phyloP scores from a whole-genome alignment of 257 asterid species.

The Ligustrum vulgare region DNA sequence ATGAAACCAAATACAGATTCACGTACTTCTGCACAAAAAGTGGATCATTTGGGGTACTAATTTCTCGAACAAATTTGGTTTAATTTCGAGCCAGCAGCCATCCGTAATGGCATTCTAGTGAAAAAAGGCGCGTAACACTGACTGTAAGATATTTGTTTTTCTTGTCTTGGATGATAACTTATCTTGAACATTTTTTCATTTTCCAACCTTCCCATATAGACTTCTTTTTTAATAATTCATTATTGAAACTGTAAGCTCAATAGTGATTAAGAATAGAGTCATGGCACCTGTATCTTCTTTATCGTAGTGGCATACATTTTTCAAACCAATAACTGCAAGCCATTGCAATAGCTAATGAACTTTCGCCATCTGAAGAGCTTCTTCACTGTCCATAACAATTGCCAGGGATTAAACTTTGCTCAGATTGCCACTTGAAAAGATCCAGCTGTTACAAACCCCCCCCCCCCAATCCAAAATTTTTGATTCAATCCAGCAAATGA shows the following conservation, averaged over 20 bases:
- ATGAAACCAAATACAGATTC: conserved; percentile 70
- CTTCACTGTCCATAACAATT: conserved; percentile 83
- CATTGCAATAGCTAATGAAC: conserved; percentile 70
- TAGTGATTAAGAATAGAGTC: conserved; percentile 8
- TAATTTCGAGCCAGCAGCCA: conserved; percentile 24
- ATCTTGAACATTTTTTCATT: conserved; percentile 50
- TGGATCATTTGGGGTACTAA: conserved; percentile 27
- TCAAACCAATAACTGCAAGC: conserved; percentile 66
- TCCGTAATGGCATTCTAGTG: conserved; percentile 13
- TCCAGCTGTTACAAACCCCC: too few species aligned
- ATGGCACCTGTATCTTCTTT: conserved; percentile 58
- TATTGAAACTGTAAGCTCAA: conserved; percentile 22
- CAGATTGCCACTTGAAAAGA: too few species aligned
- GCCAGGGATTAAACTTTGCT: conserved; percentile 78
- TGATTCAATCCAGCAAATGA: conserved; percentile 44
- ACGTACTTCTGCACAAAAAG: conserved; percentile 40
- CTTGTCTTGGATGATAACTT: neutral
- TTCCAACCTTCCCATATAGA: conserved; percentile 47
- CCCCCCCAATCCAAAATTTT: too few species aligned
- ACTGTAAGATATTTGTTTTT: neutral
- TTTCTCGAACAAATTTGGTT: conserved; percentile 35
- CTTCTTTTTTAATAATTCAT: conserved; percentile 69
- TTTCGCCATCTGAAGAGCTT: conserved; percentile 64
- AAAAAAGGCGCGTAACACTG: neutral
- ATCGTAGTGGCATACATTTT: conserved; percentile 78